Percentiles rank a stretch among this genome's conserved stretches.
Evolutionary conservation across 306 rosid species (phyloP).

Genomic region (Cajanus cajan): DNA sequence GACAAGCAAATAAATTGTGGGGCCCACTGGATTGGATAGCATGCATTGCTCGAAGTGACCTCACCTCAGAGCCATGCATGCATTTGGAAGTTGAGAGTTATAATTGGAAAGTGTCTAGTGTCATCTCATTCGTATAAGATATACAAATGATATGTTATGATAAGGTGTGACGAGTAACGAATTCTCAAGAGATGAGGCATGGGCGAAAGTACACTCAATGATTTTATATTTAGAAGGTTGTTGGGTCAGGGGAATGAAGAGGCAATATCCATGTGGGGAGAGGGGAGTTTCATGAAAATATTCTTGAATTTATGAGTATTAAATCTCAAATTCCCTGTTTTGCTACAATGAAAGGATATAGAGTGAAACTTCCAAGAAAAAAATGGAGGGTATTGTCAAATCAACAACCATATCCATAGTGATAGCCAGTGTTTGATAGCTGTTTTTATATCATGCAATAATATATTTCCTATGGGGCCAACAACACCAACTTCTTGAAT

Average conservation of each 20-base stretch:
- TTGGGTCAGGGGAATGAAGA: slow-evolving; percentile 50
- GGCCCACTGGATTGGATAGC: slow-evolving; percentile 22
- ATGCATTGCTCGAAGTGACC: slow-evolving; percentile 19
- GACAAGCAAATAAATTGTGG: slow-evolving; percentile 38
- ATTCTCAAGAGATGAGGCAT: slow-evolving; percentile 25
- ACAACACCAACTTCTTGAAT: slow-evolving; percentile 24
- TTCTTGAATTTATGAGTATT: slow-evolving; percentile 23
- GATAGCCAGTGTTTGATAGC: slow-evolving; percentile 44
- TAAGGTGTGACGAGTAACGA: slow-evolving; percentile 7
- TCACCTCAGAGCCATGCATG: slow-evolving; percentile 36
- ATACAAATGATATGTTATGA: not conserved
- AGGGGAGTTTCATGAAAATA: slow-evolving; percentile 12
- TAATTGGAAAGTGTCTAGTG: not conserved
- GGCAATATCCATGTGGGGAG: slow-evolving; percentile 75
- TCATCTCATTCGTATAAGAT: slow-evolving; percentile 18
- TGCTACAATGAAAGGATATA: slow-evolving; percentile 17
- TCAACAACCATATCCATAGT: slow-evolving; percentile 45
- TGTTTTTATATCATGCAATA: slow-evolving; percentile 40
- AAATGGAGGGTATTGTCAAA: slow-evolving; percentile 19
- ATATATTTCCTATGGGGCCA: slow-evolving; percentile 7
- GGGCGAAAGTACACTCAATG: slow-evolving; percentile 49
- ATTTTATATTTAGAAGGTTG: slow-evolving; percentile 40
- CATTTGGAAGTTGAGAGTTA: slow-evolving; percentile 31
- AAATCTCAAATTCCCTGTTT: slow-evolving; percentile 37
- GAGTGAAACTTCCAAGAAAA: slow-evolving; percentile 48